These are phyloP conservation scores for Cryptococcus jaspeensis DNA, from an alignment of 1,284 basidiomycete genomes.

Conservation along the genomic window DNA sequence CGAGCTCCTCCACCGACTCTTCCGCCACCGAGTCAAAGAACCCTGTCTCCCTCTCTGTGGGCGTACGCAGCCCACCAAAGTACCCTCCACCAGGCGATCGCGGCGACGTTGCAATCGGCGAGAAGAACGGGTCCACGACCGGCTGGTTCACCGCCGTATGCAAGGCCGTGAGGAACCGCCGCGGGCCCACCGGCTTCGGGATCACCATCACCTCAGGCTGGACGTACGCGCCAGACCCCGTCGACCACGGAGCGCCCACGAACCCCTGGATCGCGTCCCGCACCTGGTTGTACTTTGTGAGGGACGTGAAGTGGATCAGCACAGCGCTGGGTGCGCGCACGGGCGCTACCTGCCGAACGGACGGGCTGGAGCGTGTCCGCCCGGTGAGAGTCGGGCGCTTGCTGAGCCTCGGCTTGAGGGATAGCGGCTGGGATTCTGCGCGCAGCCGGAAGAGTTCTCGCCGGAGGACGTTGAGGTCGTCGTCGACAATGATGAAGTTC, in stretches of 20 bases:
- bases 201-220: constrained; percentile 87
- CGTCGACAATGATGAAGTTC: constrained; percentile 79
- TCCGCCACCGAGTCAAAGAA: constrained; percentile 44
- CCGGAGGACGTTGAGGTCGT: constrained; percentile 73
- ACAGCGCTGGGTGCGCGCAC: constrained; percentile 46
- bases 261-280: constrained; percentile 78
- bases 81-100: constrained; percentile 59
- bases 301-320: constrained; percentile 84
- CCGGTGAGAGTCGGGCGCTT: constrained; percentile 73
- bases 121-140: constrained; percentile 80
- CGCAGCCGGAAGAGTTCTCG: constrained; percentile 66
- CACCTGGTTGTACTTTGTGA: constrained; percentile 80
- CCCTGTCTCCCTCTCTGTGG: constrained; percentile 24
- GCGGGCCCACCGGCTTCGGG: constrained; percentile 90
- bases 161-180: constrained; percentile 82
- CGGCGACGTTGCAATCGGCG: constrained; percentile 89
- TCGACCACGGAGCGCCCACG: constrained; percentile 50
- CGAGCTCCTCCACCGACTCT: constrained; percentile 16
- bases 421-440: constrained; percentile 58
- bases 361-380: constrained; percentile 69
- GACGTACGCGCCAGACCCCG: constrained; percentile 26
- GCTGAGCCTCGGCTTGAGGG: constrained; percentile 45
- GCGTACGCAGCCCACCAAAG: constrained; percentile 30
- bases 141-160: constrained; percentile 83
- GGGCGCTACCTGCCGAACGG: constrained; percentile 58